These are phyloP conservation scores for Biscutella laevigata DNA, from an alignment of 441 rosid species.

Conservation along the genomic window DNA sequence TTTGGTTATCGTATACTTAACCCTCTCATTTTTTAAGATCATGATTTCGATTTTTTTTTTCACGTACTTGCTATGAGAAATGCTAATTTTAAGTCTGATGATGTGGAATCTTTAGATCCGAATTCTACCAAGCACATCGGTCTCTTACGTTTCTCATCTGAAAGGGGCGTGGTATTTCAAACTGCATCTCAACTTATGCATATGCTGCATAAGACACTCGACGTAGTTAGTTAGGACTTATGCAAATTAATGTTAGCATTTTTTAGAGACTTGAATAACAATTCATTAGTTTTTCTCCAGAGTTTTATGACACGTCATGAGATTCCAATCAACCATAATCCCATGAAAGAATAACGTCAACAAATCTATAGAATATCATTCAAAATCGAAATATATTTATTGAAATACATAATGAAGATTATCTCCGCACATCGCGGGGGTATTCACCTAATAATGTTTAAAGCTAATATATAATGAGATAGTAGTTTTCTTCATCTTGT, in stretches of 20 bases:
- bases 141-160: slow-evolving; percentile 68
- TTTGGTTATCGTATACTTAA: slow-evolving; percentile 5
- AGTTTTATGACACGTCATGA: no score
- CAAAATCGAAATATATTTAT: no score
- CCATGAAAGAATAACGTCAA: no score
- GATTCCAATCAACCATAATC: no score
- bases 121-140: slow-evolving; percentile 46
- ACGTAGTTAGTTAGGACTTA: slow-evolving; percentile 35
- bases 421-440: no score
- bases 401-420: no score
- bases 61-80: slow-evolving; percentile 47
- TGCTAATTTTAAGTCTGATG: slow-evolving; percentile 27
- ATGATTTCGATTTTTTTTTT: slow-evolving; percentile 20
- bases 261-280: no score
- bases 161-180: slow-evolving; percentile 70
- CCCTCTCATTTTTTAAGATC: slow-evolving; percentile 2
- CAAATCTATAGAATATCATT: no score
- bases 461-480: no score
- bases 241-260: not conserved
- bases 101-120: slow-evolving; percentile 24
- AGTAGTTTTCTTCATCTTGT: no score
- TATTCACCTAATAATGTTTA: no score
- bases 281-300: no score
- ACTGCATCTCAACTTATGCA: slow-evolving; percentile 82
- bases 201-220: slow-evolving; percentile 70